Evolutionary conservation across 2,329 filamentous ascomycete species (phyloP).

Genomic region (Aureobasidium musti): DNA sequence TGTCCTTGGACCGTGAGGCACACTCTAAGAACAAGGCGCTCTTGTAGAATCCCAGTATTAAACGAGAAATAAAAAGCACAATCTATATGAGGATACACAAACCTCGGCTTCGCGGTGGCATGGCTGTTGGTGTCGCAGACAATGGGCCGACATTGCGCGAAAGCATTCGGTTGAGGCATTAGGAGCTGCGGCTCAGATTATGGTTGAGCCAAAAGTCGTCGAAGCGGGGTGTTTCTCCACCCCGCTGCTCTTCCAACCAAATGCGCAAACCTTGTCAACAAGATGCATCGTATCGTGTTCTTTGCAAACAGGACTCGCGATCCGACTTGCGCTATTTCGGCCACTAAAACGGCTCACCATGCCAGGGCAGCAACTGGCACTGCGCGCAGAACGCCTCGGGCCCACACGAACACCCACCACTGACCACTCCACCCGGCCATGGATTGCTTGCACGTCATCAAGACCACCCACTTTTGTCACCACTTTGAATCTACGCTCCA

Average conservation of each 20-base stretch:
- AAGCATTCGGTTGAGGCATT: constrained; percentile 21
- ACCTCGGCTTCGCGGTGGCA: not conserved
- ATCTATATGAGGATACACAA: not conserved
- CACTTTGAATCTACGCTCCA: constrained; percentile 23
- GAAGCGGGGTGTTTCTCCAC: constrained; percentile 19
- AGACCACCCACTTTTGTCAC: constrained; percentile 15
- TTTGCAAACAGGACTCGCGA: not conserved
- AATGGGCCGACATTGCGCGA: not conserved
- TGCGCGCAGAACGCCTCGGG: constrained; percentile 11
- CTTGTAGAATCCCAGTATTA: not conserved
- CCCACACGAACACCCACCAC: constrained; percentile 16
- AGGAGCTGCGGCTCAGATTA: constrained; percentile 1
- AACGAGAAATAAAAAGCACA: not conserved
- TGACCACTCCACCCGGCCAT: constrained; percentile 1
- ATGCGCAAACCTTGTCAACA: constrained; percentile 17
- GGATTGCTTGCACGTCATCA: constrained; percentile 17
- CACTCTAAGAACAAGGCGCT: not conserved
- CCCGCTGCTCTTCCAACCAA: not conserved
- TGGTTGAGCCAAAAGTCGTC: not conserved
- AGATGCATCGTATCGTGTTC: not conserved
- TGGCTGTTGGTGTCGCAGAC: not conserved
- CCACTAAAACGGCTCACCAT: constrained; percentile 25
- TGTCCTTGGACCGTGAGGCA: not conserved
- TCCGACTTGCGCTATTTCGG: constrained; percentile 13
- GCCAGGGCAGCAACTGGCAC: constrained; percentile 25